Conservation (phyloP, 495 filamentous ascomycete genomes). For the Penicillium macrosclerotiorum region DNA sequence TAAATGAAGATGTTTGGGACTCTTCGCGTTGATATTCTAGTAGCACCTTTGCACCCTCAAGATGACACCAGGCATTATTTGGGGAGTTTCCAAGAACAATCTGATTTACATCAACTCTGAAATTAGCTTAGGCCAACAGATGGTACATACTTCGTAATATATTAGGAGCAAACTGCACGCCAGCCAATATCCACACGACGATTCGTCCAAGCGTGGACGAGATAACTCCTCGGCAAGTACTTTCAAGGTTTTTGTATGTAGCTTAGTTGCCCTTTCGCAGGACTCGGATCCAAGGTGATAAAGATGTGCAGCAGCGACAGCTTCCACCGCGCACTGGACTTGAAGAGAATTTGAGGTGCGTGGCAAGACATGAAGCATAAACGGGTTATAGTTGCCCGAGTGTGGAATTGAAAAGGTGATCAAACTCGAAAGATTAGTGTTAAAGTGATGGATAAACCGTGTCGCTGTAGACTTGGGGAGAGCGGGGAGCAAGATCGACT, state of each 20-base stretch:
- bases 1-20: not conserved
- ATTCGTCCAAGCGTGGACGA: not conserved
- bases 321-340: constrained; percentile 10
- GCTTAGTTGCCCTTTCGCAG: not conserved
- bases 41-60: constrained; percentile 7
- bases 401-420: constrained; percentile 6
- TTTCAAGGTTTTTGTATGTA: constrained; percentile 8
- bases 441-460: constrained; percentile 9
- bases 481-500: constrained; percentile 3
- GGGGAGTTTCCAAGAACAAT: constrained; percentile 12
- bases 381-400: constrained; percentile 2
- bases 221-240: constrained; percentile 5
- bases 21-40: constrained; percentile 3
- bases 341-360: not conserved
- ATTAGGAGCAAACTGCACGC: constrained; percentile 11
- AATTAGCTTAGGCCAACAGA: no score
- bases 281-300: constrained; percentile 7
- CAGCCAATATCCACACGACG: constrained; percentile 1
- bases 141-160: constrained; percentile 17
- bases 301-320: constrained; percentile 12
- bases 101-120: no score
- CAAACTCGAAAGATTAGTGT: constrained; percentile 2
- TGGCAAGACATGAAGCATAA: constrained; percentile 9
- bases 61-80: constrained; percentile 12
- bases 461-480: constrained; percentile 3